phyloP scores from a whole-genome alignment of 177 flowering plant genomes.

The Tripterygium wilfordii region DNA sequence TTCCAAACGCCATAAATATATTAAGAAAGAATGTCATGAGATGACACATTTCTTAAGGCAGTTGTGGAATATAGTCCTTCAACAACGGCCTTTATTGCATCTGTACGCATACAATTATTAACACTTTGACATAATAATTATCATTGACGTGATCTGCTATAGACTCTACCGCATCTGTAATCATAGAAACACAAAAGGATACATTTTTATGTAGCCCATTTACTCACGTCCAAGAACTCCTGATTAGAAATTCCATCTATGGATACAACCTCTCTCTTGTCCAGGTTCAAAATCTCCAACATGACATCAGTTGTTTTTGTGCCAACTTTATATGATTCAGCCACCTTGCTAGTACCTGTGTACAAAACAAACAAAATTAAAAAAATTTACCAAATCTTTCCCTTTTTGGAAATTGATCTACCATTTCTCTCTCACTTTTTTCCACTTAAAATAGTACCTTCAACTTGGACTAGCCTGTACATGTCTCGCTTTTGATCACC shows the following conservation, averaged over 20 bases:
- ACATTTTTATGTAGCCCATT: no score
- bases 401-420: slow-evolving; percentile 2
- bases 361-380: slow-evolving; percentile 3
- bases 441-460: slow-evolving; percentile 41
- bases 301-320: slow-evolving; percentile 27
- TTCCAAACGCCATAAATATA: no score
- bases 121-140: no score
- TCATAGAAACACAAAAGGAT: no score
- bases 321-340: slow-evolving; percentile 41
- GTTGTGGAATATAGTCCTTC: no score
- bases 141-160: no score
- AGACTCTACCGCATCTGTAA: no score
- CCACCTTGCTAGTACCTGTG: slow-evolving; percentile 45
- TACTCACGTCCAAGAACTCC: slow-evolving; percentile 57
- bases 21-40: no score
- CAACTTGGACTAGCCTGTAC: slow-evolving; percentile 89
- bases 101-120: no score
- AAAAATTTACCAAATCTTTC: no score
- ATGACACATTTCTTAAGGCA: no score
- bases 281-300: slow-evolving; percentile 49
- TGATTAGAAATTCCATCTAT: slow-evolving; percentile 53
- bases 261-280: slow-evolving; percentile 47
- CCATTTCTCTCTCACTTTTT: background rate
- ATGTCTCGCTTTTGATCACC: slow-evolving; percentile 72
- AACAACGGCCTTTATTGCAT: no score